Evolutionary conservation across 2,329 filamentous ascomycete species (phyloP).

Genomic region (Lecanicillium sp.): DNA sequence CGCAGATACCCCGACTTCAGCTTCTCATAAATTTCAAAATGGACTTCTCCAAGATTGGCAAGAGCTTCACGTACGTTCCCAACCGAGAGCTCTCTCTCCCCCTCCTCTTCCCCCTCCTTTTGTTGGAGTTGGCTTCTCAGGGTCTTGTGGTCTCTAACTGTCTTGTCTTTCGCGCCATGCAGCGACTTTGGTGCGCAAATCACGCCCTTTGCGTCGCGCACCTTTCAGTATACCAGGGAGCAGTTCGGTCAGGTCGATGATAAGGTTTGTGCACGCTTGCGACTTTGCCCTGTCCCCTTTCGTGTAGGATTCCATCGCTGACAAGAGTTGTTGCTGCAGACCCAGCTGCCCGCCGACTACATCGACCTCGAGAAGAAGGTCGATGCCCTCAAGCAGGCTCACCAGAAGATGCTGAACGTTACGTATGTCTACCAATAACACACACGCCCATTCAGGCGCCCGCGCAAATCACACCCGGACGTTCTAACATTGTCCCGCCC

Average conservation of each 20-base stretch:
- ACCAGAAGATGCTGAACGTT: constrained; percentile 94
- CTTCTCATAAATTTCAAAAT: constrained; percentile 26
- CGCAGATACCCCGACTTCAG: constrained; percentile 3
- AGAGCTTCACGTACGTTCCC: constrained; percentile 43
- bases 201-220: constrained; percentile 87
- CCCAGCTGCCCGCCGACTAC: constrained; percentile 93
- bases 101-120: constrained; percentile 7
- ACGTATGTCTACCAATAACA: constrained; percentile 57
- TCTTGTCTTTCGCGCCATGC: constrained; percentile 8
- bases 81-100: constrained; percentile 1
- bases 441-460: background rate
- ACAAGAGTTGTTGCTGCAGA: constrained; percentile 43
- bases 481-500: background rate
- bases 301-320: constrained; percentile 6
- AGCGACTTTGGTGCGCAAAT: constrained; percentile 68
- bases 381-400: constrained; percentile 92
- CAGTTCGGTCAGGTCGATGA: constrained; percentile 92
- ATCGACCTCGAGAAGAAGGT: constrained; percentile 98
- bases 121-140: constrained; percentile 1
- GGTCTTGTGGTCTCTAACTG: constrained; percentile 3
- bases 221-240: constrained; percentile 96
- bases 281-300: too few relatives aligned
- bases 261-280: constrained; percentile 50
- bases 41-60: constrained; percentile 54
- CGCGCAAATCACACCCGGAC: background rate